Conservation (phyloP, 1,284 basidiomycete genomes). For the Puccinia horiana region DNA sequence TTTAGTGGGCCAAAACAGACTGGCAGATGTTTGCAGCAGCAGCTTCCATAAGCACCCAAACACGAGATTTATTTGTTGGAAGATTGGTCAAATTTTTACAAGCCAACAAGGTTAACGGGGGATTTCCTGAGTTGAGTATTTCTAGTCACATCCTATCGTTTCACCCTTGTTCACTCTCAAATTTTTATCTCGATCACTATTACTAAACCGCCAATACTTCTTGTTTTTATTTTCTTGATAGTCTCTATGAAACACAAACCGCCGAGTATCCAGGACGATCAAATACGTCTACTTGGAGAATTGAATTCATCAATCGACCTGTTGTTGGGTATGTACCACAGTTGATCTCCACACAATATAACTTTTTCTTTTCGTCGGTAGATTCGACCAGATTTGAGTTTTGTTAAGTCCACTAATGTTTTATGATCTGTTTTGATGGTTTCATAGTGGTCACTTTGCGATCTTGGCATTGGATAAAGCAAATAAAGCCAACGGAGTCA, state of each 20-base stretch:
- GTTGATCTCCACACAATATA: not conserved
- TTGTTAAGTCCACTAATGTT: not conserved
- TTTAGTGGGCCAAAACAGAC: conserved; percentile 54
- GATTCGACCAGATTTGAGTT: not conserved
- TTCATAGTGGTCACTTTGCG: conserved; percentile 56
- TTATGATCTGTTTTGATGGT: not conserved
- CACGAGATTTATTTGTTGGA: conserved; percentile 56
- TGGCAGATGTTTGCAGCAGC: conserved; percentile 59
- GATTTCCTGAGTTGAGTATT: conserved; percentile 57
- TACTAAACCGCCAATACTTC: not conserved
- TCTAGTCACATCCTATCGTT: conserved; percentile 49
- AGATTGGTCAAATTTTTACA: conserved; percentile 55
- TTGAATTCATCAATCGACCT: conserved; percentile 58
- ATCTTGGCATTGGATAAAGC: conserved; percentile 57
- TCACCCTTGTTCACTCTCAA: not conserved
- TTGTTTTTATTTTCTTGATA: conserved; percentile 6
- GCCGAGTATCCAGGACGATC: conserved; percentile 52
- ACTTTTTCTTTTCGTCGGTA: not conserved
- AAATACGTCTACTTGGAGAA: conserved; percentile 53
- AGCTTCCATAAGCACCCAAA: conserved; percentile 52
- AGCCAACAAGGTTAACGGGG: conserved; percentile 57
- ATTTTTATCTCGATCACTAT: not conserved
- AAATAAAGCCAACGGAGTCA: conserved; percentile 56
- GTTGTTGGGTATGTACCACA: conserved; percentile 56
- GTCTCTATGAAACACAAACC: conserved; percentile 53